Conservation (phyloP, 2,329 filamentous ascomycete genomes). For the Cladosporium halotolerans region DNA sequence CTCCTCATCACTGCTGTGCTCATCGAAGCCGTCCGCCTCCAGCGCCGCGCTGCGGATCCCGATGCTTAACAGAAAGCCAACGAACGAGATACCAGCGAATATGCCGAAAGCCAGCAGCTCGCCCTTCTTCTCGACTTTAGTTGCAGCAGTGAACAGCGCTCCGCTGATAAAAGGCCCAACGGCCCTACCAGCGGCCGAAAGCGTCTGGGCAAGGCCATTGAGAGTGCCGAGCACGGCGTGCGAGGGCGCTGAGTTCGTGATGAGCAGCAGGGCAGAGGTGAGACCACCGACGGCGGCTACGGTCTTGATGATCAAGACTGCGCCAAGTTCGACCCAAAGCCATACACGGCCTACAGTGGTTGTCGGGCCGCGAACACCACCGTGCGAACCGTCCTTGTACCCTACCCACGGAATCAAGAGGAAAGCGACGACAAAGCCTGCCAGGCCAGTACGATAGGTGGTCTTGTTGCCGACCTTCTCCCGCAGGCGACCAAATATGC, state of each 20-base stretch:
- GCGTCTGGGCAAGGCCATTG: slow-evolving; percentile 88
- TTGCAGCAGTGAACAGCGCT: slow-evolving; percentile 73
- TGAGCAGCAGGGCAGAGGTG: slow-evolving; percentile 80
- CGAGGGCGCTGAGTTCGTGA: slow-evolving; percentile 88
- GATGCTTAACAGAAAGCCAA: slow-evolving; percentile 74
- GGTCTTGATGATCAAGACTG: slow-evolving; percentile 79
- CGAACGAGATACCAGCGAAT: slow-evolving; percentile 74
- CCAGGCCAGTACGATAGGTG: slow-evolving; percentile 71
- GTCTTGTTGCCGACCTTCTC: slow-evolving; percentile 76
- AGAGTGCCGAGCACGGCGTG: slow-evolving; percentile 80
- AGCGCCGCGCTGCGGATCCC: slow-evolving; percentile 62
- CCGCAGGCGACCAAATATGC: slow-evolving; percentile 73
- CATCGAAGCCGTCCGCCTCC: slow-evolving; percentile 53
- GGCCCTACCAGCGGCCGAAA: slow-evolving; percentile 84
- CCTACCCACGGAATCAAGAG: slow-evolving; percentile 84
- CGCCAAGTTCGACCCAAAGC: slow-evolving; percentile 75
- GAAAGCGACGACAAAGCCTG: slow-evolving; percentile 77
- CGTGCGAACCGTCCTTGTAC: slow-evolving; percentile 55
- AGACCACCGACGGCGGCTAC: slow-evolving; percentile 83
- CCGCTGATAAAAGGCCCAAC: slow-evolving; percentile 85
- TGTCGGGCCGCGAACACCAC: slow-evolving; percentile 44
- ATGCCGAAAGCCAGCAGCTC: slow-evolving; percentile 80
- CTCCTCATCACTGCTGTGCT: slow-evolving; percentile 34
- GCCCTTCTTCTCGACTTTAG: slow-evolving; percentile 67
- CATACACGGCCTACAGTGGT: slow-evolving; percentile 55